Base-by-base conservation (phyloP, 1,139 yeast genomes). In the Yamadazyma spencermartinsiae region DNA sequence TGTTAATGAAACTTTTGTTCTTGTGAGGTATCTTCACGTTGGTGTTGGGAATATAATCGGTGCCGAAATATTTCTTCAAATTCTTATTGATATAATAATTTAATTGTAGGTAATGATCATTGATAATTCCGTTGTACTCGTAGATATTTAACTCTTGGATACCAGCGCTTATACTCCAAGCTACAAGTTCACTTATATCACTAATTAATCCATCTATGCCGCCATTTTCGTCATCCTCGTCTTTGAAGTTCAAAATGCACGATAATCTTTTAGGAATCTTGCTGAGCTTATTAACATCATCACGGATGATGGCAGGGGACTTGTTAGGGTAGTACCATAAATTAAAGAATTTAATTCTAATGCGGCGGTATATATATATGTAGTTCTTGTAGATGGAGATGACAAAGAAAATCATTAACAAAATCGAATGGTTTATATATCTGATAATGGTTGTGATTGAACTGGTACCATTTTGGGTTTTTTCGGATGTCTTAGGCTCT, bases 161-260 rank as follows among this genome's bases (percentile, higher is more conserved):
- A 1, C 96, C 97, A 7, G 94, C 82, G 33, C 95, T 86, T 16
- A 88, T 62, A 32, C 89, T 75, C 99, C 99, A 92, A 3, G 95
- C 83, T 0, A 82, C 74, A 33, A 90, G 54, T 55, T 89, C 96
- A 39, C 92, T 77, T 15, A 84, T 74, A 52, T 87, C 87, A 50
- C 76, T 80, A 52, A 90, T 69, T 33, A 94, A 69, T 0, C 95
- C 96, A 44, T 85, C 90, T 33, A 85, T 62, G 2, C 97, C 97
- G 18, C 95, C 96, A 43, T 86, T 89, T 55, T 86, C 94, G 49
- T 83, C 92, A 44, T 82, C 86, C 38, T 80, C 89, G 33, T 83
- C 78, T 52, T 80, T 79, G 55, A 82, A 73, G 48, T 79, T 82
- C 43, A 92, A 63, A 13, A 92, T 80, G 23, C 86, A 80, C 9